phyloP scores from a whole-genome alignment of 441 rosid genomes.

The Adansonia gregorii region DNA sequence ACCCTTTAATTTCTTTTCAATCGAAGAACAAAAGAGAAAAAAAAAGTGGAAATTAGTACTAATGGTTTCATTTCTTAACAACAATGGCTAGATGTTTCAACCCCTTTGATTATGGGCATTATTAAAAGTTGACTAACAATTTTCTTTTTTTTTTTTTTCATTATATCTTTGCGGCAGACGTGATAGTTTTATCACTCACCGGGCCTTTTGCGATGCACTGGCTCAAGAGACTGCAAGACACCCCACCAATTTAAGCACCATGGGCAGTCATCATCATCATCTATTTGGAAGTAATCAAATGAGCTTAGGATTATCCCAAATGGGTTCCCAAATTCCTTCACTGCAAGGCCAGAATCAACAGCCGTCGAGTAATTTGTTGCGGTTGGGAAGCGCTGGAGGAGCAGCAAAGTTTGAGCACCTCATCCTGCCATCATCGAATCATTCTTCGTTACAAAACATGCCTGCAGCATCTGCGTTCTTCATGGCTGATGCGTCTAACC shows the following conservation, averaged over 20 bases:
- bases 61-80: background rate
- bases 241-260: conserved; percentile 55
- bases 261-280: conserved; percentile 51
- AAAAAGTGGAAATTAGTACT: background rate
- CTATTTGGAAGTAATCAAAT: conserved; percentile 52
- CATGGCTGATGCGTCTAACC: conserved; percentile 39
- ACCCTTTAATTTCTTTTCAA: background rate
- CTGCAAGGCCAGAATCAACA: conserved; percentile 39
- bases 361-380: conserved; percentile 39
- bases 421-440: conserved; percentile 31
- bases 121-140: background rate
- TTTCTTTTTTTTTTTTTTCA: background rate
- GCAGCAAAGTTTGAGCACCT: conserved; percentile 51
- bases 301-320: conserved; percentile 47
- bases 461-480: conserved; percentile 37
- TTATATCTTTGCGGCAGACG: conserved; percentile 50
- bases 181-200: conserved; percentile 81
- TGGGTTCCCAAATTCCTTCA: conserved; percentile 45
- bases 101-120: background rate
- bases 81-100: background rate
- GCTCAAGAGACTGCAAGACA: conserved; percentile 74
- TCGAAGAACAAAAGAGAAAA: background rate
- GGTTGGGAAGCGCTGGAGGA: conserved; percentile 38
- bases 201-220: conserved; percentile 82
- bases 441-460: conserved; percentile 39